These are phyloP conservation scores for Eucommia ulmoides DNA, from an alignment of 257 asterid genomes.

Conservation along the genomic window DNA sequence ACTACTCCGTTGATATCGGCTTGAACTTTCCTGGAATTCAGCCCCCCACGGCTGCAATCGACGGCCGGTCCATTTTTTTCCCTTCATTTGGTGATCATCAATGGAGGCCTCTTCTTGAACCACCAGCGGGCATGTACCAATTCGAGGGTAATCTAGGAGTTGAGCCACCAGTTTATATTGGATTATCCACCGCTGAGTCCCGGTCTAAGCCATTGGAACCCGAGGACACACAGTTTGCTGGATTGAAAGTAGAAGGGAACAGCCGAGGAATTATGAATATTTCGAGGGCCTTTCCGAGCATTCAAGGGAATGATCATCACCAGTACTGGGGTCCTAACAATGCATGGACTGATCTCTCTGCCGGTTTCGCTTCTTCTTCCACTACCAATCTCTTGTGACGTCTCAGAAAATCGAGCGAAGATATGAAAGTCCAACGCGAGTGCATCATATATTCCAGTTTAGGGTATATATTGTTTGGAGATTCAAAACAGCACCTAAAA, in stretches of 20 bases:
- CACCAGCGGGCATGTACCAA: constrained; percentile 8
- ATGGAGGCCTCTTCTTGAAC: constrained; percentile 21
- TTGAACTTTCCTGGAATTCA: constrained; percentile 12
- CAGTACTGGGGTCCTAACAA: constrained; percentile 22
- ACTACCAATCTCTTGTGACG: constrained; percentile 19
- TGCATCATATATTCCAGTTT: too few relatives aligned
- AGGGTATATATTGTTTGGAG: too few relatives aligned
- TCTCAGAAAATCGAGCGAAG: too few relatives aligned
- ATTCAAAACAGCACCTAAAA: too few relatives aligned
- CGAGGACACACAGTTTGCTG: not conserved
- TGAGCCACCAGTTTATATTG: constrained; percentile 5
- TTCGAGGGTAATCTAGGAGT: constrained; percentile 7
- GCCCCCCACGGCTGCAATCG: not conserved
- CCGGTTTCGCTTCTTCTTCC: constrained; percentile 9
- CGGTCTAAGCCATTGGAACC: constrained; percentile 3
- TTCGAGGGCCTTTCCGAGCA: constrained; percentile 11
- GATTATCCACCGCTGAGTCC: constrained; percentile 4
- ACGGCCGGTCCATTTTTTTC: too few relatives aligned
- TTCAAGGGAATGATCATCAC: constrained; percentile 13
- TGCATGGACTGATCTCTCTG: constrained; percentile 18
- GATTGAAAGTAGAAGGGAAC: constrained; percentile 20
- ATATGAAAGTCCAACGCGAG: too few relatives aligned
- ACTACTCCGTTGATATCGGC: constrained; percentile 8
- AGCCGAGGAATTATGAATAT: constrained; percentile 8
- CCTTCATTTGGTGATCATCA: too few relatives aligned